Evolutionary conservation across 2,329 filamentous ascomycete species (phyloP).

Genomic region (Colletotrichum agaves): DNA sequence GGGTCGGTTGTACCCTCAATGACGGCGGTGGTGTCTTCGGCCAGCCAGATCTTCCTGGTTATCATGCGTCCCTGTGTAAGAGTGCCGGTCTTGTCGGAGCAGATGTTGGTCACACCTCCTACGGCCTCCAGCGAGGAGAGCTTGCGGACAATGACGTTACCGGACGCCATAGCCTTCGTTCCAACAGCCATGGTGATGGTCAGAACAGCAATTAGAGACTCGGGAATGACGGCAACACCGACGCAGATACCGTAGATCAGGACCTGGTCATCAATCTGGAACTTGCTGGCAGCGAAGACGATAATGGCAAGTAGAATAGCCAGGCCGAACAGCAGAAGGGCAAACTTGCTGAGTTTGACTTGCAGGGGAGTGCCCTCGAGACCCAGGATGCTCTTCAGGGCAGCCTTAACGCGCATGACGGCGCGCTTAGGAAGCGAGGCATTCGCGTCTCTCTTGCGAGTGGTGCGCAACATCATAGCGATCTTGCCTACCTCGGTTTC

Average conservation of each 20-base stretch:
- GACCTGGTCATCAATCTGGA: constrained; percentile 64
- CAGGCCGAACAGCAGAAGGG: constrained; percentile 80
- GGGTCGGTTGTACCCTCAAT: constrained; percentile 68
- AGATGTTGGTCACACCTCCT: constrained; percentile 76
- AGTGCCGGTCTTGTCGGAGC: constrained; percentile 77
- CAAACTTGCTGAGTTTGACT: constrained; percentile 86
- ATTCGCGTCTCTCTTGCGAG: constrained; percentile 60
- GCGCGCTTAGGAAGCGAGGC: constrained; percentile 50
- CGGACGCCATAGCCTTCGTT: constrained; percentile 71
- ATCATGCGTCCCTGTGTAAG: constrained; percentile 75
- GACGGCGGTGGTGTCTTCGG: constrained; percentile 61
- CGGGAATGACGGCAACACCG: constrained; percentile 72
- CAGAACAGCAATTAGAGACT: constrained; percentile 75
- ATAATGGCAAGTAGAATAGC: constrained; percentile 71
- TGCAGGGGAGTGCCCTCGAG: constrained; percentile 84
- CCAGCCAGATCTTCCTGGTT: constrained; percentile 70
- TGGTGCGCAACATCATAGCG: constrained; percentile 73
- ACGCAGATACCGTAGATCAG: constrained; percentile 71
- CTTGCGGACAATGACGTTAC: constrained; percentile 73
- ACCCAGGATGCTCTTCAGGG: constrained; percentile 65
- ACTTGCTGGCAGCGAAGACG: constrained; percentile 69
- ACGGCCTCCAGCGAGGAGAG: constrained; percentile 74
- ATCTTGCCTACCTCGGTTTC: constrained; percentile 80
- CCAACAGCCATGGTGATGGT: constrained; percentile 78
- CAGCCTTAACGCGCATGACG: constrained; percentile 56